Evolutionary conservation across 495 filamentous ascomycete species (phyloP), one percentile per base, ranked within the genome.

Genomic region (Lepidopterella palustris): DNA sequence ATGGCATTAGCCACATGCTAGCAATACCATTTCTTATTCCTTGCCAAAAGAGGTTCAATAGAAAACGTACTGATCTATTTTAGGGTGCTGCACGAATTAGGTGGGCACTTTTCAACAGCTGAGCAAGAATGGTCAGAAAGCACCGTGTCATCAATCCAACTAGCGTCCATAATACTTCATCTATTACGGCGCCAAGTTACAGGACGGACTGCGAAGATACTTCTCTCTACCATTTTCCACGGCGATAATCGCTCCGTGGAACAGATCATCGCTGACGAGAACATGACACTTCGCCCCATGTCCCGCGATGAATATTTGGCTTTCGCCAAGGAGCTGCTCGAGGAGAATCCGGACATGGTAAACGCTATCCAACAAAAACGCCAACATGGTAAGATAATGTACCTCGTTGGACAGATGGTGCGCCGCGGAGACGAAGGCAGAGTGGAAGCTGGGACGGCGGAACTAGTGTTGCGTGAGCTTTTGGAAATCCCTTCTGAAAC

Each of bases 331-430:
- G 45, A 62, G 15, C 73, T 83, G 0, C 57, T 85, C 18, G 74
- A 76, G 6, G 78, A 80, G 53, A 86, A 84, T 61, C 70, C 72
- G 9, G 68, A 84, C 54, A 81, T 90, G 62, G 76, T 93, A 45
- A 75, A 78, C 64, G 83, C 89, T 66, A 88, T 95, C 61, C 70
- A 81, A 51, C 71, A 71, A 27, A 81, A 85, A 64, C 81, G 82
- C 28, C 82, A 87, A 4, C 76, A 79, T 50, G 86, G 87, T 2
- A 95, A 96, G 73, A 72, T 95, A 27, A 87, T 85, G 66, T 97
- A 86, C 72, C 84, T 97, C 61, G 85, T 98, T 4, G 93, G 93
- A 18, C 86, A 87, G 73, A 93, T 97, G 88, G 90, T 98, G 80
- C 79, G 82, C 49, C 74, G 76, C 32, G 86, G 89, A 6, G 82